A percentile compares a stretch with the other conserved stretches of the same genome.
Conservation (phyloP, 495 filamentous ascomycete genomes). For the Cairneyella variabilis region DNA sequence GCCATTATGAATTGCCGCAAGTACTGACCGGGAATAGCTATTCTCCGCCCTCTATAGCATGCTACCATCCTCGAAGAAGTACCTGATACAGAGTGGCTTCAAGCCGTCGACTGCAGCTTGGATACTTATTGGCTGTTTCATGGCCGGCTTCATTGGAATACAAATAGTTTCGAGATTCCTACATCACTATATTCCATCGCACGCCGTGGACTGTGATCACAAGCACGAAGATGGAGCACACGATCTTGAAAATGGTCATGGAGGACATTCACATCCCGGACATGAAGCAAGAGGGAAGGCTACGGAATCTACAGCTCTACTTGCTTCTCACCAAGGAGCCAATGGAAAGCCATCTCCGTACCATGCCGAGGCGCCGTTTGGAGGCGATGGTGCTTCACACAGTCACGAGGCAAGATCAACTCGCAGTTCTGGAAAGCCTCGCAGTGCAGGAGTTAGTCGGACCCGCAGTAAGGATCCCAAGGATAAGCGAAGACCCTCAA, state of each 20-base stretch:
- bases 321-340: constrained; percentile 21
- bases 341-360: background rate
- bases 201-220: constrained; percentile 90
- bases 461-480: too few species aligned
- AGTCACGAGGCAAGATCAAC: too few species aligned
- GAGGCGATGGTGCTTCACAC: constrained; percentile 6
- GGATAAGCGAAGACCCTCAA: constrained; percentile 47
- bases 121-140: constrained; percentile 70
- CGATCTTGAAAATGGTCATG: constrained; percentile 26
- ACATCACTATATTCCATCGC: constrained; percentile 84
- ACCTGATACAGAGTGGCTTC: constrained; percentile 65
- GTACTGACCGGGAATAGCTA: constrained; percentile 48
- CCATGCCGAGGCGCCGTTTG: background rate
- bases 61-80: constrained; percentile 78
- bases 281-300: constrained; percentile 25
- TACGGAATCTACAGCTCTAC: constrained; percentile 33
- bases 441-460: too few species aligned
- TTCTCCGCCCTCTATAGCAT: constrained; percentile 94
- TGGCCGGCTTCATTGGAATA: constrained; percentile 80
- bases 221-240: constrained; percentile 56
- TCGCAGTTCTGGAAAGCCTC: too few species aligned
- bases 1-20: background rate
- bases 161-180: constrained; percentile 73
- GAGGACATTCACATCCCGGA: constrained; percentile 6
- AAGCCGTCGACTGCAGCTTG: constrained; percentile 64